These are phyloP conservation scores for Botryotinia convoluta DNA, from an alignment of 2,329 filamentous ascomycete genomes.

Conservation along the genomic window DNA sequence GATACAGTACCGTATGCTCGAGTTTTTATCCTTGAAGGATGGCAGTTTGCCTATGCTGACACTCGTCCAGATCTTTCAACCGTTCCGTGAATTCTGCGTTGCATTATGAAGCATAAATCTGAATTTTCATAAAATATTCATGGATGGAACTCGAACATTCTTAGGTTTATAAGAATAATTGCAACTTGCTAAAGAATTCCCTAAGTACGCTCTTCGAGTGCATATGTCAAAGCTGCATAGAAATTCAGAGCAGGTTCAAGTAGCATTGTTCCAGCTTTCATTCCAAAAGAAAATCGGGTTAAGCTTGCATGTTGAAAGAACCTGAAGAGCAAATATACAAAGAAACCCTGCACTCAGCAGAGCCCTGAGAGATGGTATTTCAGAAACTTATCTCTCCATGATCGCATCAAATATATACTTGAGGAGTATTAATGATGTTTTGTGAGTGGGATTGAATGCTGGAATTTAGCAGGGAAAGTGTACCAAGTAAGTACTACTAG, in stretches of 20 bases:
- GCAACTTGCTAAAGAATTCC: neutral
- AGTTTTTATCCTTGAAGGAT: neutral
- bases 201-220: neutral
- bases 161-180: neutral
- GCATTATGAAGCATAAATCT: neutral
- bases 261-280: neutral
- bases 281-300: neutral
- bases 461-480: neutral
- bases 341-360: neutral
- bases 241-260: neutral
- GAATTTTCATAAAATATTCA: neutral
- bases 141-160: neutral
- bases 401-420: neutral
- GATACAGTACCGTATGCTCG: conserved; percentile 4
- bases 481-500: neutral
- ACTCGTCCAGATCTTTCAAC: neutral
- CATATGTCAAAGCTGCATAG: neutral
- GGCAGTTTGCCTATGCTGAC: neutral
- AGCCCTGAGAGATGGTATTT: neutral
- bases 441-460: neutral
- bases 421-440: neutral
- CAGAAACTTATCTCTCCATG: neutral
- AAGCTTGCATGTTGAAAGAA: neutral
- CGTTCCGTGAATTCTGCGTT: neutral
- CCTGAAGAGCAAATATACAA: too few species aligned